Percentiles rank a stretch among this genome's conserved stretches.
Evolutionary conservation across 2,329 filamentous ascomycete genomes (phyloP).

Genomic region (Monosporascus sp.): DNA sequence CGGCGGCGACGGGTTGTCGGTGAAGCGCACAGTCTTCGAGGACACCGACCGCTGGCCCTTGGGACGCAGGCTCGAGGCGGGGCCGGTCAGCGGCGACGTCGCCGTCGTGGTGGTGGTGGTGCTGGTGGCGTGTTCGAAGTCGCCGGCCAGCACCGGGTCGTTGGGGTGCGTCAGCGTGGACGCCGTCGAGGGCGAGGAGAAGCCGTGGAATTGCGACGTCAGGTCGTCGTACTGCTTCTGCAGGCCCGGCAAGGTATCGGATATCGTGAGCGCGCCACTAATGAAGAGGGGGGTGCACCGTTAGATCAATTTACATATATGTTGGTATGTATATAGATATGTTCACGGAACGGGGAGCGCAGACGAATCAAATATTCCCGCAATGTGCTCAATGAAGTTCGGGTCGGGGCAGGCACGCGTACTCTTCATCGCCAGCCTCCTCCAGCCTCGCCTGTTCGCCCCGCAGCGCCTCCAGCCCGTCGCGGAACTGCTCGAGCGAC

Average conservation of each 20-base stretch:
- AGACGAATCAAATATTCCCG: background rate
- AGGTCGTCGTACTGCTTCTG: slow-evolving; percentile 72
- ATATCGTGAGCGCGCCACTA: slow-evolving; percentile 44
- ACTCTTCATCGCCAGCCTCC: slow-evolving; percentile 60
- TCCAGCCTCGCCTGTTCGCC: slow-evolving; percentile 58
- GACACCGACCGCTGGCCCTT: slow-evolving; percentile 31
- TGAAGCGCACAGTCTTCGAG: slow-evolving; percentile 84
- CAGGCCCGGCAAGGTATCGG: slow-evolving; percentile 62
- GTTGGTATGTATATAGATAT: background rate
- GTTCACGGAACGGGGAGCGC: background rate
- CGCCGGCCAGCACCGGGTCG: slow-evolving; percentile 53
- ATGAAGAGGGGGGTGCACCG: slow-evolving; percentile 14
- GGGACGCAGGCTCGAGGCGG: slow-evolving; percentile 22
- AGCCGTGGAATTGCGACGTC: slow-evolving; percentile 72
- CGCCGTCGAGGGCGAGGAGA: slow-evolving; percentile 43
- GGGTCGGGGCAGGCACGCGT: slow-evolving; percentile 20
- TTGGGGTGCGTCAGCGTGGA: slow-evolving; percentile 56
- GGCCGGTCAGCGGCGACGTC: slow-evolving; percentile 33
- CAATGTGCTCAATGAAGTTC: too few relatives aligned
- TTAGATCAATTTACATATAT: background rate
- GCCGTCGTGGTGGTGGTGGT: slow-evolving; percentile 24
- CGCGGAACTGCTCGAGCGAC: slow-evolving; percentile 79
- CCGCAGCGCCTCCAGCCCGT: slow-evolving; percentile 68
- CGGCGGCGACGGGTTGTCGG: slow-evolving; percentile 50
- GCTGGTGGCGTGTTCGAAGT: slow-evolving; percentile 59